Base-by-base conservation (phyloP, 163 green algal species). In the Prototheca cutis region DNA sequence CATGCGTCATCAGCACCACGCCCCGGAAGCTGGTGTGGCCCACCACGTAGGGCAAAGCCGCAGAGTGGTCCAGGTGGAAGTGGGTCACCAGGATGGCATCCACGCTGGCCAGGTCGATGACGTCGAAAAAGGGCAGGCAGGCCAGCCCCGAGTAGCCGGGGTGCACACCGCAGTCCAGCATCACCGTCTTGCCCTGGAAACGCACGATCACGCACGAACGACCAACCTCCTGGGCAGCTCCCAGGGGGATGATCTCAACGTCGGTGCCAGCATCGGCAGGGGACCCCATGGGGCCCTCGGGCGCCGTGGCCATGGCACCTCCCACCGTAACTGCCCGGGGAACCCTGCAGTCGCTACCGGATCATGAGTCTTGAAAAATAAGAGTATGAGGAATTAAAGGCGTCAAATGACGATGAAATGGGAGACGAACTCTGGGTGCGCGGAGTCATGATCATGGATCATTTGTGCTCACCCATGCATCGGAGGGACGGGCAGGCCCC, bases 91-190 rank as follows among this genome's bases (percentile, higher is more conserved):
- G 84, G 24, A 90, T 82, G n/a, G 90, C 79, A 63, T 98, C 88
- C 24, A 99, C 75, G 10, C 66, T 75, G 23, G 78, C 69, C n/a
- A 94, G 68, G 57, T 95, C 90, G 1, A 96, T 76, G 36, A 90
- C 77, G 58, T 97, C 90, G 21, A 99, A 86, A 55, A 89, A 94
- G 3, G 93, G 93, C 48, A 99, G 77, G 29, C 74, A 88, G 30
- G 82, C 78, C 48, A 90, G 73, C 6, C 91, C 85, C 1, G 65
- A 77, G 63, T 85, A 91, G 2, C 86, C 93, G 10, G 93, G 93
- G 70, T 99, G 93, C 48, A 99, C 93, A 33, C 93, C 93, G 59
- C 91, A 97, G 67, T 99, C 93, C 56, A 98, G 82, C 93, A 99
- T 95, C 28, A 99, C 79, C 18, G 67, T 94, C 68, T 95, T 96